phyloP scores from a whole-genome alignment of 1,284 basidiomycete genomes.

The Lentinula novae-zelandiae region DNA sequence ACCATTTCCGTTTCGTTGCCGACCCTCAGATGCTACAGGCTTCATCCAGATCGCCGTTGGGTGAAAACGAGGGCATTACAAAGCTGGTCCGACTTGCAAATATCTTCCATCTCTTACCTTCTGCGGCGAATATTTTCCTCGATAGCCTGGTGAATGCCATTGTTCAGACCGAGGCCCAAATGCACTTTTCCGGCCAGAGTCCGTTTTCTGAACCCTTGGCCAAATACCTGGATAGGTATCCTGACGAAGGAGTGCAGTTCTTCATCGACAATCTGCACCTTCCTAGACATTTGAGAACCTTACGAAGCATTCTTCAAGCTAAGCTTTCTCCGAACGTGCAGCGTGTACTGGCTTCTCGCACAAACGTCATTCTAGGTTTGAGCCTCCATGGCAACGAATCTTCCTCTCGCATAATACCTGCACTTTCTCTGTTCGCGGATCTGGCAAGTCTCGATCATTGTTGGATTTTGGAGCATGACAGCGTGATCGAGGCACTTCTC shows the following conservation, averaged over 20 bases:
- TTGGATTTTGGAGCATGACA: constrained; percentile 72
- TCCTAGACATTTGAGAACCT: constrained; percentile 72
- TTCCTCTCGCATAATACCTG: constrained; percentile 49
- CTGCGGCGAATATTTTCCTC: constrained; percentile 91
- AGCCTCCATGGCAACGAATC: constrained; percentile 55
- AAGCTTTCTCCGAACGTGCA: constrained; percentile 75
- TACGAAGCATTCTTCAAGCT: constrained; percentile 79
- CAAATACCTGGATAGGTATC: constrained; percentile 90
- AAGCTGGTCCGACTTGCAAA: constrained; percentile 94
- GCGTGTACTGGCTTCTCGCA: constrained; percentile 68
- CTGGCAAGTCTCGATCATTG: constrained; percentile 62
- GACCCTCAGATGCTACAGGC: constrained; percentile 81
- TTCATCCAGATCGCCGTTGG: constrained; percentile 74
- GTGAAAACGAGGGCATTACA: constrained; percentile 89
- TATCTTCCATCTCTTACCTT: constrained; percentile 94
- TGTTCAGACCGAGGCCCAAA: constrained; percentile 90
- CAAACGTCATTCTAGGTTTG: constrained; percentile 55
- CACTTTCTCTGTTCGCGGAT: constrained; percentile 77
- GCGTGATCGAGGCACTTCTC: constrained; percentile 67
- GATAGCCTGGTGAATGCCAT: constrained; percentile 83
- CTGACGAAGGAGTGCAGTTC: constrained; percentile 80
- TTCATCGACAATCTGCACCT: constrained; percentile 80
- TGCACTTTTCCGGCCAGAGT: constrained; percentile 87
- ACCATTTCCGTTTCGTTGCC: constrained; percentile 91
- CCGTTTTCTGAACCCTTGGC: constrained; percentile 95